These are phyloP conservation scores for Calamus simplicifolius DNA, from an alignment of 176 grass and related monocot genomes.

Conservation along the genomic window DNA sequence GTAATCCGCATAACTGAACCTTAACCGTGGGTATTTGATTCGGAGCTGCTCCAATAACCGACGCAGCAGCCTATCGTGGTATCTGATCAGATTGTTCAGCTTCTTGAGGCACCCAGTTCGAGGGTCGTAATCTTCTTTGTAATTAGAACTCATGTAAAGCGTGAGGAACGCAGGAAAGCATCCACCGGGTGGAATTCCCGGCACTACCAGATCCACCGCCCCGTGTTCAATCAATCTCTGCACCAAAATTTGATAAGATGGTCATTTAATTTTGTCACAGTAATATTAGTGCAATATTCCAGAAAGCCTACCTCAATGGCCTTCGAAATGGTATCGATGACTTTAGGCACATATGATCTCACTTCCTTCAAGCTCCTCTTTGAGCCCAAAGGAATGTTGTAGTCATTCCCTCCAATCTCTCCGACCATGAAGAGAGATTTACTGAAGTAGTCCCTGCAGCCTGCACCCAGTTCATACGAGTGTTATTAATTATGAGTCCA, in stretches of 20 bases:
- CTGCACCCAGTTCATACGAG: not conserved
- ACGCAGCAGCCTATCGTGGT: conserved; percentile 17
- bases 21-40: no score
- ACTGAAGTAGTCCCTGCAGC: conserved; percentile 10
- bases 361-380: not conserved
- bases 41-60: no score
- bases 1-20: no score
- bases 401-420: conserved; percentile 25
- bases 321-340: conserved; percentile 3
- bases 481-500: not conserved
- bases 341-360: conserved; percentile 7
- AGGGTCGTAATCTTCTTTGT: conserved; percentile 14
- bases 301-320: conserved; percentile 11
- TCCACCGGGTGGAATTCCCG: conserved; percentile 8
- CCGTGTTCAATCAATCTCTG: conserved; percentile 18
- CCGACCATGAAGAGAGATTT: conserved; percentile 22
- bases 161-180: conserved; percentile 4
- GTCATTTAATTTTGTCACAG: no score
- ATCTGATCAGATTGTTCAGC: conserved; percentile 5
- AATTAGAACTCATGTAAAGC: not conserved
- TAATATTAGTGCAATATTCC: no score
- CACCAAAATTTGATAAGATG: no score
- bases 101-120: conserved; percentile 12
- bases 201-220: conserved; percentile 12
- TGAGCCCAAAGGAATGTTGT: not conserved